Base-by-base conservation (phyloP, 2,329 filamentous ascomycete genomes). In the Ascomycota sp. region DNA sequence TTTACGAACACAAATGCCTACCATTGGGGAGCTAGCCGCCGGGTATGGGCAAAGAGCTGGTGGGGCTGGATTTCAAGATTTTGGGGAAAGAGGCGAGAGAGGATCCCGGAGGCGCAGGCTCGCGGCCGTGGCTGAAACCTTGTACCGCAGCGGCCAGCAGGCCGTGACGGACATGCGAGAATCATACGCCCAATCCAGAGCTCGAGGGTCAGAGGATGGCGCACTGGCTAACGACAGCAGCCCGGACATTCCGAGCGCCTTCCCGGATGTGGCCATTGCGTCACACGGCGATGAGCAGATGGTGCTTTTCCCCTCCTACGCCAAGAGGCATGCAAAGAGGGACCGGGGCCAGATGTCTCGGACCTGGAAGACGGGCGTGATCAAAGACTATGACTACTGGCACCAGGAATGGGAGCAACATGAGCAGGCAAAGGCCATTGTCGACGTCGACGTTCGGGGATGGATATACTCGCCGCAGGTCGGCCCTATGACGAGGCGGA, bases 291-390 rank as follows among this genome's bases (percentile, higher is more conserved):
- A 82, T 38, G 83, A 93, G 51, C 81, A 95, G 56, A 81, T 98
- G 73, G 71, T 98, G 8, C 52, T 98, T 21, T 98, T 98, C 44
- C 89, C 89, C 0, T 93, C 82, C 35, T 98, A 98, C 50, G 82
- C 81, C 7, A 73, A 84, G 47, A 65, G 64, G 39, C 76, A 91
- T 50, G 53, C 68, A 27, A 75, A 56, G 48, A 50, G 53, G 40
- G 52, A 52, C n/a, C 54, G 53, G 42, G 43, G 41, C n/a, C 45
- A 53, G 12, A 39, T 41, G 11, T 2, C 25, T 26, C 37, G 45
- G 21, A 39, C 44, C 21, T 50, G 49, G 35, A 41, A 46, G 25
- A 40, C 42, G 29, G 43, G 40, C 26, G 50, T 40, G 30, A 57
- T 66, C 26, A 64, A 61, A 31, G 72, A 82, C 40, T 66, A 72